Conservation (phyloP, 1,139 yeast species). For the Magnusiomyces sp. region DNA sequence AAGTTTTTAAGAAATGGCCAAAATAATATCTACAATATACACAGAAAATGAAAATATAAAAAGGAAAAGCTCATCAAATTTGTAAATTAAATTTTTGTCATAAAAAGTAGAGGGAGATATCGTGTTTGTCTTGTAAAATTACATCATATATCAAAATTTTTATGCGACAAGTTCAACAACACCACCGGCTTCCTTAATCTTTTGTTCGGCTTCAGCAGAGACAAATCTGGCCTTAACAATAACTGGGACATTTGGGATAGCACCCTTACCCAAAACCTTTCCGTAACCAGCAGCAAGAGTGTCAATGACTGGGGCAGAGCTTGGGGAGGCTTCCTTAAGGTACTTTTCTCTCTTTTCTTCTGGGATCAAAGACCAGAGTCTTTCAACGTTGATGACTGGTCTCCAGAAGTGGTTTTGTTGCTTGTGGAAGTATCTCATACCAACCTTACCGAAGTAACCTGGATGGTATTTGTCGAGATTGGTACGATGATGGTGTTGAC, state of each 20-base stretch:
- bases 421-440: slow-evolving; percentile 99
- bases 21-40: no score
- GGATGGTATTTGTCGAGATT: slow-evolving; percentile 99
- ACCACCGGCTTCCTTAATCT: slow-evolving; percentile 99
- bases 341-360: slow-evolving; percentile 92
- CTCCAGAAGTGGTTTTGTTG: slow-evolving; percentile 95
- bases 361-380: slow-evolving; percentile 96
- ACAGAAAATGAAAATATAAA: no score
- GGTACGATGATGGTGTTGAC: slow-evolving; percentile 99
- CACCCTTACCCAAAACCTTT: slow-evolving; percentile 99
- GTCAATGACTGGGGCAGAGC: slow-evolving; percentile 98
- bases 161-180: slow-evolving; percentile 98
- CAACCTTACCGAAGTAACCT: slow-evolving; percentile 99
- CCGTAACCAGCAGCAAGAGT: slow-evolving; percentile 99
- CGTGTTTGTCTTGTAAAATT: no score
- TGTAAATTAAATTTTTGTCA: no score
- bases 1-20: no score
- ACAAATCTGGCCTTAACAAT: slow-evolving; percentile 99
- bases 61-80: no score
- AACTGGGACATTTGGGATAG: slow-evolving; percentile 96
- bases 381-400: slow-evolving; percentile 97
- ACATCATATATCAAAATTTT: slow-evolving; percentile 24
- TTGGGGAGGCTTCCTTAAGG: slow-evolving; percentile 74
- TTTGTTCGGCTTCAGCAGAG: slow-evolving; percentile 98
- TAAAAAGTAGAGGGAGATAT: no score